A percentile compares a stretch with the other conserved stretches of the same genome.
Conservation (phyloP, 2,329 filamentous ascomycete species). For the Nemania diffusa region DNA sequence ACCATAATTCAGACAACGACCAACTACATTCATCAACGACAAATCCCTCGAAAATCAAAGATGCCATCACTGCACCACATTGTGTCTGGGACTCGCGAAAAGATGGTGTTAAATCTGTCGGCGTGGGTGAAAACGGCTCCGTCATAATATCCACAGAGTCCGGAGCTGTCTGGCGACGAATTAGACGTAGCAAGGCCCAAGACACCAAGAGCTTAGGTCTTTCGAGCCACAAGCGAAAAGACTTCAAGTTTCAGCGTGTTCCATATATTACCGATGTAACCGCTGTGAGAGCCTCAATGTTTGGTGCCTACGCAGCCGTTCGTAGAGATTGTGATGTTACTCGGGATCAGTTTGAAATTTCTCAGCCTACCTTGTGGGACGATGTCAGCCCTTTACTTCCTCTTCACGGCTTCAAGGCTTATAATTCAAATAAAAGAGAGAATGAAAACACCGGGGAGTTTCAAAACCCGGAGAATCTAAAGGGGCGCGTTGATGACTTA, state of each 20-base stretch:
- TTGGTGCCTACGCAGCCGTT: slow-evolving; percentile 88
- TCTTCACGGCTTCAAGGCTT: slow-evolving; percentile 68
- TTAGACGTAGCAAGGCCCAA: slow-evolving; percentile 84
- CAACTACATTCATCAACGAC: slow-evolving; percentile 79
- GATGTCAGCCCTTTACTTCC: slow-evolving; percentile 77
- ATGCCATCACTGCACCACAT: slow-evolving; percentile 79
- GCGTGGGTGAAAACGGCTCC: slow-evolving; percentile 90
- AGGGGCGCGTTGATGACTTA: slow-evolving; percentile 62
- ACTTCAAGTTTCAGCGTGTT: slow-evolving; percentile 95
- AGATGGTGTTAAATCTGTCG: slow-evolving; percentile 85
- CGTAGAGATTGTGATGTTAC: slow-evolving; percentile 87
- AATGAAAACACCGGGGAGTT: slow-evolving; percentile 56
- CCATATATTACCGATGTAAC: slow-evolving; percentile 87
- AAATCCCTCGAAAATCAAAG: slow-evolving; percentile 89
- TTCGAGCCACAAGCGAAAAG: slow-evolving; percentile 74
- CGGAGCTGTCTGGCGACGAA: slow-evolving; percentile 90
- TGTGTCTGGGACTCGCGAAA: slow-evolving; percentile 92
- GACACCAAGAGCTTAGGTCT: slow-evolving; percentile 57
- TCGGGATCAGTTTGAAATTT: slow-evolving; percentile 73
- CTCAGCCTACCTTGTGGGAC: slow-evolving; percentile 75
- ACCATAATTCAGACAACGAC: slow-evolving; percentile 70
- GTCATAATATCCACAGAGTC: slow-evolving; percentile 94
- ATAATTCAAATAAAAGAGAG: slow-evolving; percentile 52
- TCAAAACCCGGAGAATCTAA: slow-evolving; percentile 57
- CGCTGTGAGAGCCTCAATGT: slow-evolving; percentile 86